Conservation (phyloP, 2,329 filamentous ascomycete genomes). For the Neoascochyta sp. region DNA sequence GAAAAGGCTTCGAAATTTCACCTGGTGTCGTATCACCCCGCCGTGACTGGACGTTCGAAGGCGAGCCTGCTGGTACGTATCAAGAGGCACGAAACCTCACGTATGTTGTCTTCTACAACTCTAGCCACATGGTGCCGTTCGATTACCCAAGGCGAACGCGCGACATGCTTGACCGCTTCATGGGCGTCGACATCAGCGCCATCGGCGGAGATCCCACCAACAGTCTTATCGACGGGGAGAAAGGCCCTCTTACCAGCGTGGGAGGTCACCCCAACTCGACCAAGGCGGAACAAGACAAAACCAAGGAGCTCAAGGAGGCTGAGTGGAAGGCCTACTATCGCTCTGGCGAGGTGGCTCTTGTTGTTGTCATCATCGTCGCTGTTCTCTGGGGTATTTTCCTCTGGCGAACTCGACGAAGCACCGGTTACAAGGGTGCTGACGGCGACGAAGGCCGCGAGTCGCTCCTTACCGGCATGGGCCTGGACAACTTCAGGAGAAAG, state of each 20-base stretch:
- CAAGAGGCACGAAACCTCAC: conserved; percentile 93
- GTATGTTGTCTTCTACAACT: conserved; percentile 92
- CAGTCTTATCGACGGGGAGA: conserved; percentile 80
- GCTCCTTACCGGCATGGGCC: conserved; percentile 42
- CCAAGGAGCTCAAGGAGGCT: conserved; percentile 72
- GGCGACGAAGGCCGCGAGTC: conserved; percentile 45
- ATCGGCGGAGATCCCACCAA: conserved; percentile 79
- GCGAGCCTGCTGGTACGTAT: conserved; percentile 82
- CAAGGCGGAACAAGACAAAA: conserved; percentile 62
- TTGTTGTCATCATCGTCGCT: conserved; percentile 73
- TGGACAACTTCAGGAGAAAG: conserved; percentile 48
- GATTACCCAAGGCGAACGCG: conserved; percentile 81
- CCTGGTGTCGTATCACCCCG: conserved; percentile 90
- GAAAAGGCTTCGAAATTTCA: conserved; percentile 82
- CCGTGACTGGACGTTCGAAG: conserved; percentile 90
- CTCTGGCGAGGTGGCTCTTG: conserved; percentile 79
- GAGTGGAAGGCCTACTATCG: conserved; percentile 87
- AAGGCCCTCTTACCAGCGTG: conserved; percentile 72
- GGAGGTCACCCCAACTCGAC: conserved; percentile 69
- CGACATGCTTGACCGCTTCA: conserved; percentile 97
- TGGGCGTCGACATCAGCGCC: conserved; percentile 83
- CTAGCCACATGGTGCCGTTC: conserved; percentile 97
- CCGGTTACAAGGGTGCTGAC: conserved; percentile 45
- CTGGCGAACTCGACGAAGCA: conserved; percentile 49
- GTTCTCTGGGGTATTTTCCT: conserved; percentile 69